Evolutionary conservation across 495 filamentous ascomycete genomes (phyloP), one percentile per base, ranked within the genome.

Genomic region (Pyrenula aspistea): DNA sequence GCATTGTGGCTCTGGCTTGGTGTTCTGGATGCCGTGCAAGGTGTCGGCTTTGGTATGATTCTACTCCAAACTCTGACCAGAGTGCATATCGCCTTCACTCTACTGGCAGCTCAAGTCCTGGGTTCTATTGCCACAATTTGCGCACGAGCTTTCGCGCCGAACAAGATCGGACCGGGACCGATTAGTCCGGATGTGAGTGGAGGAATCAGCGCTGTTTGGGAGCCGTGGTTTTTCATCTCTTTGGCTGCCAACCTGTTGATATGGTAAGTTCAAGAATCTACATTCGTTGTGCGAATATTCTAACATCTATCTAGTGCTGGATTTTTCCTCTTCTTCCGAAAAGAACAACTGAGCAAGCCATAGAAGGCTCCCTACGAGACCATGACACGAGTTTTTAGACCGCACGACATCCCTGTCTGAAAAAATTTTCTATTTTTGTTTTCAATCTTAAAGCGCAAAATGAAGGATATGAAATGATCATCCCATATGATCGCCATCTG

Each of bases 291-390:
- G 50, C 21, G 53, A 21, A 20, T 11, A 19, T 25, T 23, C 42
- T 3, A 51, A 8, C 21, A 11, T 8, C 25, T 10, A 22, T 55
- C 0, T 31, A 75, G 80, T 60, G 65, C 80, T 50, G 83, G 84
- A 0, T 88, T 84, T 68, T 76, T 84, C 51, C 70, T 78, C 63
- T 86, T 85, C 70, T 88, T 87, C 74, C 72, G 84, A 25, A 86
- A 84, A 71, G 84, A 86, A 66, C 84, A 87, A 64, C 75, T 87
- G 49, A 75, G 73, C 48, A 88, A 88, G 73, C 84, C 84, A 21
- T 84, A 63, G 56, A 56, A 4, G 15, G 15, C 31, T 42, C 15
- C 4, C 31, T 15, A 42, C 31, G 31, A 42, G 31, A 42, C 31
- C 31, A 42, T 42, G 31, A 42, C 15, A 42, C 31, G 31, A 42